These are phyloP conservation scores for Suillus subaureus DNA, from an alignment of 768 basidiomycete species.

Conservation along the genomic window DNA sequence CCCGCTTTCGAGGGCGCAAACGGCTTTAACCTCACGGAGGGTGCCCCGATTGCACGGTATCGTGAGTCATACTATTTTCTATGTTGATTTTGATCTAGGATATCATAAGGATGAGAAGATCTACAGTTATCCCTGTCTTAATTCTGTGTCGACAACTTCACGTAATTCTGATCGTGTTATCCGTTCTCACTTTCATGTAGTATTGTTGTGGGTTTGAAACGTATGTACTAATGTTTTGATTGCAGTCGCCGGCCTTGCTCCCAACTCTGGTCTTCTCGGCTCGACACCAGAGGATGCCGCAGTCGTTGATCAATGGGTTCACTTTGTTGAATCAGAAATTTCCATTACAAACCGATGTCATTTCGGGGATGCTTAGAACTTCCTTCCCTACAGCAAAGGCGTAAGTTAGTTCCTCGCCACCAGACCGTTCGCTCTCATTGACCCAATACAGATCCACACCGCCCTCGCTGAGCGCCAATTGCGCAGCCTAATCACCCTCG, in stretches of 20 bases:
- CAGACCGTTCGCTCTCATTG: constrained; percentile 5
- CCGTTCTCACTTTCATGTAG: constrained; percentile 1
- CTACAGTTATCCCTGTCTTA: constrained; percentile 80
- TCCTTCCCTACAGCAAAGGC: constrained; percentile 80
- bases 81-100: constrained; percentile 11
- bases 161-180: constrained; percentile 13
- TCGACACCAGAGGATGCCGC: constrained; percentile 65
- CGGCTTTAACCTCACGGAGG: constrained; percentile 81
- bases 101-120: constrained; percentile 31
- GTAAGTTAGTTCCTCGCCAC: constrained; percentile 42
- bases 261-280: constrained; percentile 82
- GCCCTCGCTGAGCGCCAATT: constrained; percentile 52
- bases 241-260: constrained; percentile 73
- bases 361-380: constrained; percentile 47
- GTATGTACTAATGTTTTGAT: constrained; percentile 18
- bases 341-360: constrained; percentile 36
- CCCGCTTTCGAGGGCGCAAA: constrained; percentile 79
- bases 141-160: constrained; percentile 54
- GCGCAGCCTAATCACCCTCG: constrained; percentile 65
- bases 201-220: background rate
- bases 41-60: constrained; percentile 81
- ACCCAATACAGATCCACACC: constrained; percentile 55
- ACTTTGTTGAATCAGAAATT: constrained; percentile 73
- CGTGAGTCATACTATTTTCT: constrained; percentile 46
- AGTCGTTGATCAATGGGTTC: constrained; percentile 83